A percentile compares a stretch with the other conserved stretches of the same genome.
Evolutionary conservation across 495 filamentous ascomycete genomes (phyloP).

Genomic region (Saxophila tyrrhenica): DNA sequence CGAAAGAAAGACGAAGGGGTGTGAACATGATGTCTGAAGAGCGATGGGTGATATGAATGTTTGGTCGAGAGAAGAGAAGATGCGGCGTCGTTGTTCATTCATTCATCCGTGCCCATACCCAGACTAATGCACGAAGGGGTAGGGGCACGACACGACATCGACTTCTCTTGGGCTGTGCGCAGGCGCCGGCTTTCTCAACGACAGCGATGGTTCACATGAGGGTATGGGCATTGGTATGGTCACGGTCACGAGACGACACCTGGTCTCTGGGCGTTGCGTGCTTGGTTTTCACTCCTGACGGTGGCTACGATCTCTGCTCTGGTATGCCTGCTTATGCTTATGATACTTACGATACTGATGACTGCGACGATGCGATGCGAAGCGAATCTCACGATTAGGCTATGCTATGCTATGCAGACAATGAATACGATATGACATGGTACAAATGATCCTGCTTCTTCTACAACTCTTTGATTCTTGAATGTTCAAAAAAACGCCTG

Average conservation of each 20-base stretch:
- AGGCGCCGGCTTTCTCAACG: background rate
- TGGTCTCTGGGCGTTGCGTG: too few relatives aligned
- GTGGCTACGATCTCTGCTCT: background rate
- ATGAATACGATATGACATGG: too few relatives aligned
- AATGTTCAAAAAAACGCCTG: constrained; percentile 6
- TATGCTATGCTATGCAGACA: background rate
- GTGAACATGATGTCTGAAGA: too few relatives aligned
- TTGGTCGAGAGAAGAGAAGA: too few relatives aligned
- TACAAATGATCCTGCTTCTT: too few relatives aligned
- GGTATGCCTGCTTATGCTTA: background rate
- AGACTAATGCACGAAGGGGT: too few relatives aligned
- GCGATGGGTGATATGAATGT: too few relatives aligned
- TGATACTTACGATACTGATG: background rate
- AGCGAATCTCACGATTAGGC: background rate
- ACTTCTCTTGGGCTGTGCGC: background rate
- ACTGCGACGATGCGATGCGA: background rate
- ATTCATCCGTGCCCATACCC: too few relatives aligned
- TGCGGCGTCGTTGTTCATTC: too few relatives aligned
- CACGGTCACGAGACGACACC: background rate
- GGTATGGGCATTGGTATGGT: background rate
- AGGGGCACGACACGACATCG: background rate
- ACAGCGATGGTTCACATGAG: background rate
- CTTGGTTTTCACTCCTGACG: background rate
- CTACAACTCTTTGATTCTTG: too few relatives aligned
- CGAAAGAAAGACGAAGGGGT: too few relatives aligned